Evolutionary conservation across 352 stramenopile species (phyloP), one percentile per base, ranked within the genome.

Genomic region (Pythium volutum): DNA sequence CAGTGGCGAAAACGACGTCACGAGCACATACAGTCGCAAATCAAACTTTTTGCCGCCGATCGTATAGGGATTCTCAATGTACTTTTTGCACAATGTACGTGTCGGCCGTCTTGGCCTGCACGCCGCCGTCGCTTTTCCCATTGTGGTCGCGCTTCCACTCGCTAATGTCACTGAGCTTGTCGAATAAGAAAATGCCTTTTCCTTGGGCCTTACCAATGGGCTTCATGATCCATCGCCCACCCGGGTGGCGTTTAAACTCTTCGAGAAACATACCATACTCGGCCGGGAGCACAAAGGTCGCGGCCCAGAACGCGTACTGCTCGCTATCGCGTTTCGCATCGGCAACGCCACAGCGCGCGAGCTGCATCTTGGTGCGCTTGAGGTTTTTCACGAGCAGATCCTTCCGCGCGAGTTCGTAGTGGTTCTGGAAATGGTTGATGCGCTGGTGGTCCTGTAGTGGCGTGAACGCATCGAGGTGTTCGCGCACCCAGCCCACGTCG

Each of bases 11-110:
- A 74, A 78, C 31, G 63, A 89, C 22, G 85, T 96, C 25, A 97
- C 76, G 14, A 97, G 75, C 38, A 96, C 79, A 59, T 97, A 97
- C 10, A 97, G 75, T 16, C 92, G 64, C 23, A 98, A 64, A 66
- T 98, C 92, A 66, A 98, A 98, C 71, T 98, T 98, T 62, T 91
- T 94, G 59, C 84, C 70, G 33, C 92, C 84, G 57, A 98, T 91
- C 14, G 96, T 75, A 22, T 97, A 84, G 27, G 92, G 92, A 57
- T 90, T 89, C 18, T 81, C 71, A 62, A 98, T 96, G 76, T 98
- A 98, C 38, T n/a, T 90, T 71, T 73, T 96, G 87, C 38, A 81
- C 67, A 58, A 87, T 81, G 63, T 82, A 85, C 67, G 71, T 84
- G 60, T 74, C 66, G 52, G 67, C 59, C 0, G 71, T 74, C 55